A percentile compares a stretch with the other conserved stretches of the same genome.
phyloP scores from a whole-genome alignment of 163 green algal species.

The Coccomyxa subellipsoidea region DNA sequence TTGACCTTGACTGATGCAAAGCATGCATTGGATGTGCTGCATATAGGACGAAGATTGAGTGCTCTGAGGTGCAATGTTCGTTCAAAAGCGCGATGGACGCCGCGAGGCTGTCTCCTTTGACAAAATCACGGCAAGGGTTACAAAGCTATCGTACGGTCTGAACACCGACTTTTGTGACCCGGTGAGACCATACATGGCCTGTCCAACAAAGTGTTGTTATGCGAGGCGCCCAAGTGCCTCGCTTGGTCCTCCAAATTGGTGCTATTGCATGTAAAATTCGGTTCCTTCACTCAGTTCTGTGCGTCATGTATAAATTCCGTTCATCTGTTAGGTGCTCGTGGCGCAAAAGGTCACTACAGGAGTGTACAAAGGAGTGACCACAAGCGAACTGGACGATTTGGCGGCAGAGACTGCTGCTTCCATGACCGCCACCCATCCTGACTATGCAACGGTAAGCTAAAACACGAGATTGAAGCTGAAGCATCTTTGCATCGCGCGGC shows the following conservation, averaged over 20 bases:
- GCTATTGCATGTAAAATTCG: too few species aligned
- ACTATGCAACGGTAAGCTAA: conserved; percentile 92
- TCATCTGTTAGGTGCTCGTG: conserved; percentile 93
- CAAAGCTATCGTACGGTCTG: conserved; percentile 96
- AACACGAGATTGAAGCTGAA: too few species aligned
- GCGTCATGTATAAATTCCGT: too few species aligned
- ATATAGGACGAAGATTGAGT: not conserved
- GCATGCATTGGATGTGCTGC: too few species aligned
- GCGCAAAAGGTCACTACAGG: conserved; percentile 94
- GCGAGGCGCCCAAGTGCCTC: too few species aligned
- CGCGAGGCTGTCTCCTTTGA: conserved; percentile 94
- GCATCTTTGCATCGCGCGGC: too few species aligned
- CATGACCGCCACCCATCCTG: conserved; percentile 95
- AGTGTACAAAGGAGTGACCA: conserved; percentile 98
- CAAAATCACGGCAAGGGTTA: conserved; percentile 98
- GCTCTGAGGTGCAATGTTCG: conserved; percentile 71
- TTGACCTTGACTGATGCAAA: too few species aligned
- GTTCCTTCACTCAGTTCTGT: too few species aligned
- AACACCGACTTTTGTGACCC: conserved; percentile 96
- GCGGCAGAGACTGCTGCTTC: conserved; percentile 96
- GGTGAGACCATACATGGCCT: conserved; percentile 41
- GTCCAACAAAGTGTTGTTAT: not conserved
- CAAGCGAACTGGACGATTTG: conserved; percentile 96
- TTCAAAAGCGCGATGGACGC: conserved; percentile 93
- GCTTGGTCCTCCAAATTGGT: too few species aligned